A percentile compares a stretch with the other conserved stretches of the same genome.
These are phyloP conservation scores for Stereum hirsutum DNA, from an alignment of 1,284 basidiomycete species.

Conservation along the genomic window DNA sequence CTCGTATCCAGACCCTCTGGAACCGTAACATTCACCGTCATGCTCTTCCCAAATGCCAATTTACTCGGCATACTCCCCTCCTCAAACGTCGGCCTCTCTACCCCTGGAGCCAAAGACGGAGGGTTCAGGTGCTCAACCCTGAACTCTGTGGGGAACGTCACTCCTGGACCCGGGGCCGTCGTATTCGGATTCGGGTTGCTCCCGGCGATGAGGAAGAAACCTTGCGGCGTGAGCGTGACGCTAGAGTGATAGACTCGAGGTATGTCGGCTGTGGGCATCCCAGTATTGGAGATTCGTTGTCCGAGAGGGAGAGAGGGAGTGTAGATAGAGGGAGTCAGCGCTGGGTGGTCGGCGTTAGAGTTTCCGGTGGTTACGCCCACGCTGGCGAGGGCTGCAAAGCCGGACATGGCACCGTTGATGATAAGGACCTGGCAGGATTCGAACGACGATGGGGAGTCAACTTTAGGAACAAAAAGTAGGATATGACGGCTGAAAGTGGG, in stretches of 20 bases:
- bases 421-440: constrained; percentile 41
- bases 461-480: too few relatives aligned
- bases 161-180: too few relatives aligned
- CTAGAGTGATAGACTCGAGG: constrained; percentile 81
- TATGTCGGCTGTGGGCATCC: constrained; percentile 61
- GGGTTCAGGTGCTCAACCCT: constrained; percentile 70
- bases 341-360: constrained; percentile 77
- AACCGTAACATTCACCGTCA: constrained; percentile 31
- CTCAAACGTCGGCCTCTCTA: too few relatives aligned
- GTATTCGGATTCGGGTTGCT: constrained; percentile 79
- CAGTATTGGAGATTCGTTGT: constrained; percentile 50
- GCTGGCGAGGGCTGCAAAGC: constrained; percentile 82
- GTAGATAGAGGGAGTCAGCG: constrained; percentile 70
- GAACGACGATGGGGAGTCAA: too few relatives aligned
- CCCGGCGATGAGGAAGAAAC: constrained; percentile 71
- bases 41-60: constrained; percentile 36
- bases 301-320: constrained; percentile 52
- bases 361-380: constrained; percentile 58
- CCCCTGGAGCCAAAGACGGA: constrained; percentile 74
- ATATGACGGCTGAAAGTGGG: too few relatives aligned
- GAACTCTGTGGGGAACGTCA: constrained; percentile 70
- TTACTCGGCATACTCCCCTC: constrained; percentile 26
- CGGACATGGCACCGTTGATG: constrained; percentile 67
- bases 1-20: constrained; percentile 20
- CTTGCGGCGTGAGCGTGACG: constrained; percentile 62